Conservation (phyloP, 1,284 basidiomycete species). For the Malassezia globosa region DNA sequence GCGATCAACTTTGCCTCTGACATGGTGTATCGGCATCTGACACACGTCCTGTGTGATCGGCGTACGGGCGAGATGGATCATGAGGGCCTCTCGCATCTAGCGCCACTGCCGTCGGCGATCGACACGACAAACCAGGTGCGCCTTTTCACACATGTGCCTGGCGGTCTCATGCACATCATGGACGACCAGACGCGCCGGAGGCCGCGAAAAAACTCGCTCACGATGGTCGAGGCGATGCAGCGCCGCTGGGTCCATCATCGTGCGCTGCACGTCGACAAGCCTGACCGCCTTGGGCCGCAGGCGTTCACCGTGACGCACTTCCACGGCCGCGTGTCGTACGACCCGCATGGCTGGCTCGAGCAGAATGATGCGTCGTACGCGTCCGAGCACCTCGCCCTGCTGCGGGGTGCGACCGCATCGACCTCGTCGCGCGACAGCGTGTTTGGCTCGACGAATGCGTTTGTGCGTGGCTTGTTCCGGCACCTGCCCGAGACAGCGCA, state of each 20-base stretch:
- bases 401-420: conserved; percentile 64
- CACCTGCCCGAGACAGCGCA: conserved; percentile 66
- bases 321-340: conserved; percentile 81
- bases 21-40: conserved; percentile 70
- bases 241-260: conserved; percentile 90
- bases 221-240: conserved; percentile 84
- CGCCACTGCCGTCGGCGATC: conserved; percentile 54
- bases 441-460: conserved; percentile 52
- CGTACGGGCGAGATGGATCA: conserved; percentile 68
- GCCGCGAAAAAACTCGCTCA: conserved; percentile 80
- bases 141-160: conserved; percentile 72
- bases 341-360: conserved; percentile 75
- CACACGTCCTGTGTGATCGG: conserved; percentile 66
- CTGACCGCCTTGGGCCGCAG: conserved; percentile 58
- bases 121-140: conserved; percentile 89
- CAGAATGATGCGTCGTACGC: conserved; percentile 79
- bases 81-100: conserved; percentile 66
- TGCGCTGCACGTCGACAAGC: conserved; percentile 55
- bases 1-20: conserved; percentile 93
- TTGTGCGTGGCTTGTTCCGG: conserved; percentile 83
- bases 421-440: conserved; percentile 34
- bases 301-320: conserved; percentile 88
- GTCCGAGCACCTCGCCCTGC: conserved; percentile 79
- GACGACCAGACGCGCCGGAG: conserved; percentile 80
- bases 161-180: conserved; percentile 90